Evolutionary conservation across 2,329 filamentous ascomycete genomes (phyloP), one percentile per base, ranked within the genome.

Genomic region (Metarhizium album): DNA sequence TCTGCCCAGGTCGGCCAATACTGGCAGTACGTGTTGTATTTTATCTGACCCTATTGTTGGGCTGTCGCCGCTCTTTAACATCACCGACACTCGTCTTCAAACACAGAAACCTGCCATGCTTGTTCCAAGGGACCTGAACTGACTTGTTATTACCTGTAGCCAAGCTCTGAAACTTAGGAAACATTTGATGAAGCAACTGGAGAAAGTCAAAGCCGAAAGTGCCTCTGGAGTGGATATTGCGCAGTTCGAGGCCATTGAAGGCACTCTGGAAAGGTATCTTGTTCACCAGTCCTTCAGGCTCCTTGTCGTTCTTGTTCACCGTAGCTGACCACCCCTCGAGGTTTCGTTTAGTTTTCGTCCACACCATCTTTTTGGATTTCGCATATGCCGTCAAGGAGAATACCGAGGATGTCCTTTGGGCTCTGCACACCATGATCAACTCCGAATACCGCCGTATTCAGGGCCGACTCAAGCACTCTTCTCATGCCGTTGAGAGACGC

Each of bases 361-460:
- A 78, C 56, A 79, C 82, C 51, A 82, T 91, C 53, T 86, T 89
- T 62, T 70, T 78, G 63, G 83, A 95, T 66, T 82, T 87, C 61
- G 73, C 80, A 56, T 81, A 78, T 68, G 82, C 84, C 47, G 74
- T 73, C 54, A 71, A 73, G 55, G 75, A 82, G 55, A 76, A 81
- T 51, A 76, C 85, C 48, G 89, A 95, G 65, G 68, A 73, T 52
- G 76, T 74, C 54, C 77, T 97, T 45, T 97, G 91, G 91, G 74
- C 81, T 54, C 78, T 81, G 49, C 91, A 97, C 67, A 77, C 79
- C 54, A 78, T 80, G 58, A 82, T 95, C 65, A 94, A 93, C 64
- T 76, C 74, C 58, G 82, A 84, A 62, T 95, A 91, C 70, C 80
- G 87, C 61, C 84, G 82, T 62, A 74, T 81, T 50, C 72, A 91